Evolutionary conservation across 2,329 filamentous ascomycete species (phyloP).

Genomic region (Fragosphaeria purpurea): DNA sequence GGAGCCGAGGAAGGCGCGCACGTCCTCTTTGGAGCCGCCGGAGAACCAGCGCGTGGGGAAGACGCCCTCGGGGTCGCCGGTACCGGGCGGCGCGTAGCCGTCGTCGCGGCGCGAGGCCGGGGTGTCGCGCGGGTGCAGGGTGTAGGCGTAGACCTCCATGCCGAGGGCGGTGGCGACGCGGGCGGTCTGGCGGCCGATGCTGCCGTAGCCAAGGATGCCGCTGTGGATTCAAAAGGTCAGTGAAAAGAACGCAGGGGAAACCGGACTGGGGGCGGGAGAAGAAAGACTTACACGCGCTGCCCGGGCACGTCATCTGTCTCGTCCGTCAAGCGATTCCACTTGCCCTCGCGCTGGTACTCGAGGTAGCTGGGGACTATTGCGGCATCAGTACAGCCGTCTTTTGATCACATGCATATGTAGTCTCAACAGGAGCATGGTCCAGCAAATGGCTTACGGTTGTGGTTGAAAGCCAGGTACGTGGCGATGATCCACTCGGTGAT

Average conservation of each 20-base stretch:
- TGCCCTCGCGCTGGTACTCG: conserved; percentile 30
- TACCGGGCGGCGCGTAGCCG: conserved; percentile 55
- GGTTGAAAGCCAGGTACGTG: conserved; percentile 40
- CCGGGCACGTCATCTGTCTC: conserved; percentile 33
- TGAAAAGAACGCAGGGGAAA: background rate
- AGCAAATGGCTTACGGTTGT: conserved; percentile 35
- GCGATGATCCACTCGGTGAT: conserved; percentile 47
- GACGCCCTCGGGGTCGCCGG: conserved; percentile 34
- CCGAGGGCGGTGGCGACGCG: conserved; percentile 47
- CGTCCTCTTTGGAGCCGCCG: conserved; percentile 30
- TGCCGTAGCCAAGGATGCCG: conserved; percentile 39
- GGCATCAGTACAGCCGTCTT: background rate
- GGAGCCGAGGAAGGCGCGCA: conserved; percentile 40
- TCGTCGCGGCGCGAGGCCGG: conserved; percentile 47
- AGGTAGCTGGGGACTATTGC: conserved; percentile 33
- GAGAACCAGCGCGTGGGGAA: conserved; percentile 34
- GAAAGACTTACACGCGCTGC: conserved; percentile 37
- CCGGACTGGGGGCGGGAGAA: background rate
- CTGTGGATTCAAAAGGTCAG: conserved; percentile 10
- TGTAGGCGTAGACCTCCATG: conserved; percentile 60
- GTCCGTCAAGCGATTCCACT: conserved; percentile 29
- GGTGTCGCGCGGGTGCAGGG: conserved; percentile 40
- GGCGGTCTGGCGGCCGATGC: conserved; percentile 34
- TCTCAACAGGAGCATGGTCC: background rate
- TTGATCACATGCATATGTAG: background rate